phyloP scores from a whole-genome alignment of 2,329 filamentous ascomycete species.

The Botrytis deweyae region DNA sequence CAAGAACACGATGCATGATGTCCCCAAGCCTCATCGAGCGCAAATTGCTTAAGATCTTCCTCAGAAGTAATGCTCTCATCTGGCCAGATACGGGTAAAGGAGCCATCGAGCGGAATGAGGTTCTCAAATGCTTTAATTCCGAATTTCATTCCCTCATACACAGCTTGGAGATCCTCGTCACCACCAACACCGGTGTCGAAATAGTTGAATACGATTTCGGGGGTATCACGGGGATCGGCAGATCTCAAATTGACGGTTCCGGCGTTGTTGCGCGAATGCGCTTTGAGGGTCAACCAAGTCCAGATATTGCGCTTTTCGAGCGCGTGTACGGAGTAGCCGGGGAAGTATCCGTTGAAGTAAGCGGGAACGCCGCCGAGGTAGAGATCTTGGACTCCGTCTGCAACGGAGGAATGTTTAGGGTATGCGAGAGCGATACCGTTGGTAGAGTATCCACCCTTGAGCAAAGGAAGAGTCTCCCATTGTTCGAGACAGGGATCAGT shows the following conservation, averaged over 20 bases:
- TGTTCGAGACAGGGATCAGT: slow-evolving; percentile 43
- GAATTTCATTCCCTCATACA: slow-evolving; percentile 24
- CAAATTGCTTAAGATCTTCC: slow-evolving; percentile 46
- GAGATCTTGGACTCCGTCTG: slow-evolving; percentile 27
- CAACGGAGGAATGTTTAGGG: slow-evolving; percentile 27
- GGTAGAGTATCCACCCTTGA: slow-evolving; percentile 42
- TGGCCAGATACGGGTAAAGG: slow-evolving; percentile 46
- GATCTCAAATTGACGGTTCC: slow-evolving; percentile 62
- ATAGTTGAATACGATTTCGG: slow-evolving; percentile 62
- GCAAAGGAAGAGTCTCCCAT: slow-evolving; percentile 27
- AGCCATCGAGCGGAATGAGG: slow-evolving; percentile 42
- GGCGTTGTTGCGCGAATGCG: slow-evolving; percentile 59
- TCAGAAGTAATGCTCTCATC: slow-evolving; percentile 41
- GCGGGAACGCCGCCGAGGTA: background rate
- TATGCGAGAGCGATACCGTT: slow-evolving; percentile 46
- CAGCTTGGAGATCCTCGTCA: slow-evolving; percentile 26
- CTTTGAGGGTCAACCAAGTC: slow-evolving; percentile 44
- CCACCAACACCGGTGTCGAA: slow-evolving; percentile 41
- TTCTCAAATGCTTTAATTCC: slow-evolving; percentile 41
- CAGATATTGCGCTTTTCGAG: slow-evolving; percentile 39
- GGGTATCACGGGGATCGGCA: slow-evolving; percentile 61
- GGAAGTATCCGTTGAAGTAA: slow-evolving; percentile 36
- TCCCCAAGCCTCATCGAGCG: slow-evolving; percentile 52
- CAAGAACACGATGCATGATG: slow-evolving; percentile 57
- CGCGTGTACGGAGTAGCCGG: slow-evolving; percentile 45